Conservation (phyloP, 129 eudicot genomes). For the Centaurea solstitialis region DNA sequence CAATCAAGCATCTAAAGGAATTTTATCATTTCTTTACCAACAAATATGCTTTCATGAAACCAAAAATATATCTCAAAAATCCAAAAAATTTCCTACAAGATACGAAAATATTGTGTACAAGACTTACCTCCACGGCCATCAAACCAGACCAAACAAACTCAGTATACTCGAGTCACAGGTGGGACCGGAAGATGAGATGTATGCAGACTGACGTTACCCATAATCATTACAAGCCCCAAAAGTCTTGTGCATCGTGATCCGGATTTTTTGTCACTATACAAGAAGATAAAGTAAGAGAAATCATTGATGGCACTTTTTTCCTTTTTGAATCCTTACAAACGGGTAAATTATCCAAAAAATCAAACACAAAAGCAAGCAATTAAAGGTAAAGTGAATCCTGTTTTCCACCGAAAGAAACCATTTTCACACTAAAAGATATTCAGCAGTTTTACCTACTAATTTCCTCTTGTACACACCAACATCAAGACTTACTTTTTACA, state of each 20-base stretch:
- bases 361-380: slow-evolving; percentile 21
- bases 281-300: slow-evolving; percentile 10
- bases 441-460: too few species aligned
- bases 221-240: not conserved
- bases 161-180: not conserved
- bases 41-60: slow-evolving; percentile 30
- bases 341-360: slow-evolving; percentile 21
- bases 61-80: not conserved
- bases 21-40: slow-evolving; percentile 30
- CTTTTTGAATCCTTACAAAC: not conserved
- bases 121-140: not conserved
- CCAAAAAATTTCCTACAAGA: not conserved
- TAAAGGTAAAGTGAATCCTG: slow-evolving; percentile 16
- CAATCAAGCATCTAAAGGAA: slow-evolving; percentile 26
- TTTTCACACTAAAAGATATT: not conserved
- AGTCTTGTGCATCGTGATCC: slow-evolving; percentile 1
- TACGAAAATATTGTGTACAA: not conserved
- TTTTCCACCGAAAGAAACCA: slow-evolving; percentile 42
- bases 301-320: slow-evolving; percentile 14
- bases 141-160: not conserved
- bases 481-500: not conserved
- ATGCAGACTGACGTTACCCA: not conserved
- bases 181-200: not conserved
- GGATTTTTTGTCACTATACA: not conserved
- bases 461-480: too few species aligned